These are phyloP conservation scores for Lathyrus oleraceus DNA, from an alignment of 306 rosid genomes.

Conservation along the genomic window DNA sequence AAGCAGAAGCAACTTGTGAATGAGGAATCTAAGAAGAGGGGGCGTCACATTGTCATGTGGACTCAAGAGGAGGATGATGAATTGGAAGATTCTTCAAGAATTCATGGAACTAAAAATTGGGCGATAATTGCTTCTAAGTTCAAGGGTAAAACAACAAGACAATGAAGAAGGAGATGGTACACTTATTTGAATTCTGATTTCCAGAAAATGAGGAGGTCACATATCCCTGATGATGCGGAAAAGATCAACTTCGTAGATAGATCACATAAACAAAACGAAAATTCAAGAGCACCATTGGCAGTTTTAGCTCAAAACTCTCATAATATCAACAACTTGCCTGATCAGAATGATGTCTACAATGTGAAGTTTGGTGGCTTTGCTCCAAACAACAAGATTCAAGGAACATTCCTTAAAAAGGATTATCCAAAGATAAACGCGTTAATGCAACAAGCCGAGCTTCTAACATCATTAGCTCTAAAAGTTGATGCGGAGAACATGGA, in stretches of 20 bases:
- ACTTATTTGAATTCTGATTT: constrained; percentile 97
- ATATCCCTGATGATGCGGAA: constrained; percentile 58
- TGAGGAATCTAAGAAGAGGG: constrained; percentile 97
- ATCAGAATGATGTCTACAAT: constrained; percentile 48
- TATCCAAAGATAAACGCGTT: constrained; percentile 78
- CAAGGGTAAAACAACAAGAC: constrained; percentile 96
- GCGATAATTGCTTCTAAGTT: constrained; percentile 94
- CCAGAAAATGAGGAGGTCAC: constrained; percentile 85
- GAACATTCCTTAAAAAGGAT: constrained; percentile 80
- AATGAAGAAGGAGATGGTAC: constrained; percentile 99
- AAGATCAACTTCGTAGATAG: constrained; percentile 58
- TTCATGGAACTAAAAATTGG: constrained; percentile 97
- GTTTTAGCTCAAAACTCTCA: constrained; percentile 76
- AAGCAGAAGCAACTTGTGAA: constrained; percentile 41
- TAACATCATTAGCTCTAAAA: constrained; percentile 83
- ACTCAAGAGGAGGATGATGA: constrained; percentile 98
- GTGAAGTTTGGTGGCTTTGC: constrained; percentile 46
- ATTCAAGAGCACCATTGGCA: constrained; percentile 70
- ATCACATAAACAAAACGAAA: constrained; percentile 58
- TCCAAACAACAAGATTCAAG: constrained; percentile 59
- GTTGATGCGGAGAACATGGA: constrained; percentile 83
- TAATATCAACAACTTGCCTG: constrained; percentile 50
- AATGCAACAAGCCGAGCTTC: constrained; percentile 95
- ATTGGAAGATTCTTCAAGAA: constrained; percentile 69
- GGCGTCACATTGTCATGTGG: constrained; percentile 98